phyloP scores from a whole-genome alignment of 164 flowering plant genomes.

The Warburgia ugandensis region DNA sequence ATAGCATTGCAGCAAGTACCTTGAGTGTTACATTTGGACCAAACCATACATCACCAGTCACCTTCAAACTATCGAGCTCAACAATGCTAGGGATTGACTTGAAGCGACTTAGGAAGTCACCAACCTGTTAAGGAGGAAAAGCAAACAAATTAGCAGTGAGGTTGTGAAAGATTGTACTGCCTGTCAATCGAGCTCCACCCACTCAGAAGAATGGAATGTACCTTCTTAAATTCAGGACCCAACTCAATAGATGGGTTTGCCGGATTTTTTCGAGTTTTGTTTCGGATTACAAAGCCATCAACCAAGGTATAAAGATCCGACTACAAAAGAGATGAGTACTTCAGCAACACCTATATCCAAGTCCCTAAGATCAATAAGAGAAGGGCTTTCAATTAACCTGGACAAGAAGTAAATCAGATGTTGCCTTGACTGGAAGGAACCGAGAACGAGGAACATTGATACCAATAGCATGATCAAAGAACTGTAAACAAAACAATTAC shows the following conservation, averaged over 20 bases:
- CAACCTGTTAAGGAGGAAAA: constrained; percentile 40
- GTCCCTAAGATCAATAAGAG: neutral
- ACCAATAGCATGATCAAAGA: constrained; percentile 91
- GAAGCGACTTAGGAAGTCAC: constrained; percentile 71
- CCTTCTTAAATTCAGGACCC: constrained; percentile 98
- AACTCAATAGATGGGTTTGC: constrained; percentile 78
- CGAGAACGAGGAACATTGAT: constrained; percentile 91
- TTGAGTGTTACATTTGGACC: constrained; percentile 66
- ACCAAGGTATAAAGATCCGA: constrained; percentile 86
- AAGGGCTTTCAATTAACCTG: constrained; percentile 42
- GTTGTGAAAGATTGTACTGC: neutral
- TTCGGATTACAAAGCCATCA: constrained; percentile 69
- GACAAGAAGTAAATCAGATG: constrained; percentile 95
- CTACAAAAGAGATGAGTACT: too few relatives aligned
- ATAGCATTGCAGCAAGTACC: constrained; percentile 34
- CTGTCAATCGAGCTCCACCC: neutral
- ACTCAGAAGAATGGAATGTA: constrained; percentile 12
- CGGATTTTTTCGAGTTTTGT: constrained; percentile 63
- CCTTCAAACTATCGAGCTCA: constrained; percentile 86
- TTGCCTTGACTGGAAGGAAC: constrained; percentile 96
- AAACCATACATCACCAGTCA: constrained; percentile 95
- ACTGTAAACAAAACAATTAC: constrained; percentile 32
- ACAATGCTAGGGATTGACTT: constrained; percentile 92
- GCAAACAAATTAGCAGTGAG: neutral
- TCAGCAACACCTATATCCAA: neutral